phyloP scores from a whole-genome alignment of 1,284 basidiomycete species.

The Phaffia rhodozyma region DNA sequence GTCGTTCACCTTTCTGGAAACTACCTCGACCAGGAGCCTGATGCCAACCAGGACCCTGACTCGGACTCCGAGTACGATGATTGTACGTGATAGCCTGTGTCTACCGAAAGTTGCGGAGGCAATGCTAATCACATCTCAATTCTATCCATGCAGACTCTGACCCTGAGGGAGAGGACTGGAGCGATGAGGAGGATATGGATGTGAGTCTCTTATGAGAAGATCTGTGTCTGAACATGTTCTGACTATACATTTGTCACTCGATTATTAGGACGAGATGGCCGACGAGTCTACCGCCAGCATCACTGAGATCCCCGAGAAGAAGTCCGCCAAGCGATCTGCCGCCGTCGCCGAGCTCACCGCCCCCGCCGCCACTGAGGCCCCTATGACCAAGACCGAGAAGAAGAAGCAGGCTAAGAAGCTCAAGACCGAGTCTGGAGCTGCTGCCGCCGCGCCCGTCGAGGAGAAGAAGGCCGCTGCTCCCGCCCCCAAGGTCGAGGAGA shows the following conservation, averaged over 20 bases:
- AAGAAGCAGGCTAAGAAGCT: conserved; percentile 47
- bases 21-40: conserved; percentile 51
- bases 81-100: not conserved
- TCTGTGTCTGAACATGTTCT: conserved; percentile 15
- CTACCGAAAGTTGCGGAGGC: no score
- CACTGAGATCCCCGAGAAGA: conserved; percentile 27
- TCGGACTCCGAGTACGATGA: conserved; percentile 30
- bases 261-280: conserved; percentile 36
- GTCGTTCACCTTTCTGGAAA: conserved; percentile 78
- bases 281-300: conserved; percentile 25
- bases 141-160: no score
- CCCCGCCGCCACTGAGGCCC: conserved; percentile 38
- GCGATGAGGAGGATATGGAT: conserved; percentile 23
- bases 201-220: conserved; percentile 36
- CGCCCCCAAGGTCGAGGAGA: conserved; percentile 34
- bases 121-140: not conserved
- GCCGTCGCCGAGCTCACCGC: conserved; percentile 42
- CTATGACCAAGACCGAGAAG: conserved; percentile 28
- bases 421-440: conserved; percentile 33
- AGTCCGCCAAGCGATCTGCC: conserved; percentile 44
- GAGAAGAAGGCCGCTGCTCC: conserved; percentile 21
- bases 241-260: conserved; percentile 16
- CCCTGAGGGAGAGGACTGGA: no score
- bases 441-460: conserved; percentile 27
- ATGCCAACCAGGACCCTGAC: conserved; percentile 30